Percentiles rank a stretch among this genome's conserved stretches.
Evolutionary conservation across 1,139 yeast genomes (phyloP).

Genomic region (Protomyces macrosporus): DNA sequence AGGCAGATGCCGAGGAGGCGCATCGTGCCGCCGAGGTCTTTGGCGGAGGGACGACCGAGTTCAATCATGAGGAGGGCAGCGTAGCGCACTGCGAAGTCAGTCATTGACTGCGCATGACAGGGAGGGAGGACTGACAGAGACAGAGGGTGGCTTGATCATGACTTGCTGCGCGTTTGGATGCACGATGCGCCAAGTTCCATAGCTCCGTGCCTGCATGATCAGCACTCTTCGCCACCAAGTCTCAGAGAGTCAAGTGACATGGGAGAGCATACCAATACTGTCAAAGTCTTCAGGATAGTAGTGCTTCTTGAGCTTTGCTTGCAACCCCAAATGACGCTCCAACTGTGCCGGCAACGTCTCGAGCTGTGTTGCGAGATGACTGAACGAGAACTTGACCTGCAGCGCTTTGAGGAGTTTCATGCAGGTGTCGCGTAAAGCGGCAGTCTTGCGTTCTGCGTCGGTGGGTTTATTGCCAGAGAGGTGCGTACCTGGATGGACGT

Average conservation of each 20-base stretch:
- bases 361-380: neutral
- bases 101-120: neutral
- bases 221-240: neutral
- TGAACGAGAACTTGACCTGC: neutral
- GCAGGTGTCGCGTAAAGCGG: neutral
- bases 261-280: constrained; percentile 1
- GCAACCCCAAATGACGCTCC: constrained; percentile 14
- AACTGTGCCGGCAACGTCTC: constrained; percentile 11
- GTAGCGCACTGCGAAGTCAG: constrained; percentile 7
- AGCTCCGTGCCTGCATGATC: constrained; percentile 13
- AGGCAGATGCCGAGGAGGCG: constrained; percentile 1
- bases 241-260: neutral
- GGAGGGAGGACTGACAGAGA: neutral
- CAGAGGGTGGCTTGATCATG: constrained; percentile 1
- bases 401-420: neutral
- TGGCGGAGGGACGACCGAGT: neutral
- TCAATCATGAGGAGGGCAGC: constrained; percentile 10
- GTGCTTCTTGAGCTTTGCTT: constrained; percentile 5
- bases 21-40: neutral
- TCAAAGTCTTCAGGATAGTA: constrained; percentile 10
- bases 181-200: constrained; percentile 4
- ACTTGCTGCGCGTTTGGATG: neutral
- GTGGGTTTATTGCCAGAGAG: neutral
- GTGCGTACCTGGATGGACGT: neutral
- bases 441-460: neutral